A percentile compares a stretch with the other conserved stretches of the same genome.
phyloP scores from a whole-genome alignment of 108 stramenopile species.

The Skeletonema menzelii region DNA sequence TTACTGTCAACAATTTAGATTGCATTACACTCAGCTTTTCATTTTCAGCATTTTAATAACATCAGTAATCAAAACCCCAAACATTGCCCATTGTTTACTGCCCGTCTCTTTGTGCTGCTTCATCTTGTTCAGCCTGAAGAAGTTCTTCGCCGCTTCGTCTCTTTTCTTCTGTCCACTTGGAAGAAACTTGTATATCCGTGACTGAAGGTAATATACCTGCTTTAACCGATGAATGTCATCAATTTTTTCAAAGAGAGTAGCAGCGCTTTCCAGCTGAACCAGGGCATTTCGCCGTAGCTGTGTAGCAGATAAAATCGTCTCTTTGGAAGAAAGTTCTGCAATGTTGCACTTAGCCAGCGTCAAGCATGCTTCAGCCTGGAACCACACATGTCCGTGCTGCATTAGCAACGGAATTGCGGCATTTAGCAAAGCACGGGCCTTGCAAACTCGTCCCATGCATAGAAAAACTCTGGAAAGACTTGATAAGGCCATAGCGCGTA shows the following conservation, averaged over 20 bases:
- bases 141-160: conserved; percentile 36
- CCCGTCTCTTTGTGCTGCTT: conserved; percentile 2
- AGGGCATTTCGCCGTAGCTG: conserved; percentile 31
- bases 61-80: background rate
- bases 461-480: conserved; percentile 62
- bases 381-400: conserved; percentile 68
- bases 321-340: conserved; percentile 36
- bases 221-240: conserved; percentile 56
- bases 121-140: conserved; percentile 11
- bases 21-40: background rate
- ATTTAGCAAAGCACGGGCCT: conserved; percentile 64
- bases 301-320: background rate
- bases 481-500: conserved; percentile 72
- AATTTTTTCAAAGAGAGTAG: conserved; percentile 50
- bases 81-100: conserved; percentile 2
- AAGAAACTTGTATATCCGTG: conserved; percentile 44
- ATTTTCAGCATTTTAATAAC: background rate
- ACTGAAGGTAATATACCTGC: conserved; percentile 71
- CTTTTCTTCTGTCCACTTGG: conserved; percentile 13
- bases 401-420: conserved; percentile 61
- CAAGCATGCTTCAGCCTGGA: conserved; percentile 73
- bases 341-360: conserved; percentile 75
- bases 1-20: background rate
- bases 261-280: conserved; percentile 29
- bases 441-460: conserved; percentile 48